phyloP scores from a whole-genome alignment of 2,329 filamentous ascomycete species.

The Trichoderma sp. region DNA sequence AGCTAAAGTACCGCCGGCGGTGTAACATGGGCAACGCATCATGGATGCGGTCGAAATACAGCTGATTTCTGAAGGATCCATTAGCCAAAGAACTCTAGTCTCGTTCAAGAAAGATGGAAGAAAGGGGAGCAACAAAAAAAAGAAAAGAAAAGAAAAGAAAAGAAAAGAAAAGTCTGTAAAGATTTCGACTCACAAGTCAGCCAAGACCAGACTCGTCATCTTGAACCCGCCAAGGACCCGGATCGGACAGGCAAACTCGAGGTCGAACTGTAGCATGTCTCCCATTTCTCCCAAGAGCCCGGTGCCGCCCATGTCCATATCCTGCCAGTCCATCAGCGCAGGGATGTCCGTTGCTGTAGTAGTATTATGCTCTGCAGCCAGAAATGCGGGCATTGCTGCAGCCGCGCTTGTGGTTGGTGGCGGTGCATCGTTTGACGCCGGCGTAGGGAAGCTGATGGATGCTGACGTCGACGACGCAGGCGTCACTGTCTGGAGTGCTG shows the following conservation, averaged over 20 bases:
- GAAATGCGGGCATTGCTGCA: background rate
- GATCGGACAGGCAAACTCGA: background rate
- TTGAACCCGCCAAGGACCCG: background rate
- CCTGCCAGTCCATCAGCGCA: background rate
- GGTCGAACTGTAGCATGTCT: background rate
- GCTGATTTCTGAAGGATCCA: background rate
- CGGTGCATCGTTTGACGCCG: background rate
- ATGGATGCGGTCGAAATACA: background rate
- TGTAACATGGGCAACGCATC: background rate
- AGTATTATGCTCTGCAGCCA: background rate
- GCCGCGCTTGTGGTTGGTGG: background rate
- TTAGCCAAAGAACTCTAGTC: background rate
- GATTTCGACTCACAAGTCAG: background rate
- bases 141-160: background rate
- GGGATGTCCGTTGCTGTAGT: background rate
- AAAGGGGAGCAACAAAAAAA: no score
- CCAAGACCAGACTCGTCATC: background rate
- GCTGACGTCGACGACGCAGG: background rate
- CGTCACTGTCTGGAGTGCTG: background rate
- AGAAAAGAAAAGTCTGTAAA: background rate
- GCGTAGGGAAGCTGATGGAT: background rate
- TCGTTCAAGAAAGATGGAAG: background rate
- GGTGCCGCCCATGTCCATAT: background rate
- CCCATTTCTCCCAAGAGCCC: background rate
- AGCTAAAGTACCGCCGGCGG: background rate